phyloP scores from a whole-genome alignment of 2,329 filamentous ascomycete genomes.

The Pseudogymnoascus sp. region DNA sequence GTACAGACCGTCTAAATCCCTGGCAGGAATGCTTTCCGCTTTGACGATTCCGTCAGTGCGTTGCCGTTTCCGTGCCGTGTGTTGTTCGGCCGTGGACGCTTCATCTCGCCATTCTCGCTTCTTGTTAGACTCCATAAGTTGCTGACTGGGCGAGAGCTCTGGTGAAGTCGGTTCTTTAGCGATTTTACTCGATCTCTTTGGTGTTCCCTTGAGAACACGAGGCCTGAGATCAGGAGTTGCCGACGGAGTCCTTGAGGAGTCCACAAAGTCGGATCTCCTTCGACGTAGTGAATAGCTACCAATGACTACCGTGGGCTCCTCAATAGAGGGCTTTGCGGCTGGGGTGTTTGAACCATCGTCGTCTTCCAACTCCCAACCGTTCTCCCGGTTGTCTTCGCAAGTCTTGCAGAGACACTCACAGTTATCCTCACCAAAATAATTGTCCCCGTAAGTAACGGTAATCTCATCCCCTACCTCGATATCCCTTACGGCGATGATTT shows the following conservation, averaged over 20 bases:
- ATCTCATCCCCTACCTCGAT: slow-evolving; percentile 90
- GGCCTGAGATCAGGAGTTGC: slow-evolving; percentile 40
- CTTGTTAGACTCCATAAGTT: slow-evolving; percentile 13
- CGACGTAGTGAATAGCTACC: slow-evolving; percentile 47
- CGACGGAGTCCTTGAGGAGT: slow-evolving; percentile 48
- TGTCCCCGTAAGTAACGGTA: slow-evolving; percentile 90
- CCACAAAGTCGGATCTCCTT: slow-evolving; percentile 37
- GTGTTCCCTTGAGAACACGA: slow-evolving; percentile 21
- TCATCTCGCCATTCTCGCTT: slow-evolving; percentile 21
- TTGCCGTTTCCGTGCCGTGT: background rate
- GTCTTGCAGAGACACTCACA: slow-evolving; percentile 88
- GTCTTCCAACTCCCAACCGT: slow-evolving; percentile 67
- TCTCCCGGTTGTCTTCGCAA: slow-evolving; percentile 65
- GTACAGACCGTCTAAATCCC: background rate
- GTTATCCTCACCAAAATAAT: slow-evolving; percentile 92
- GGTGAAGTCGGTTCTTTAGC: slow-evolving; percentile 17
- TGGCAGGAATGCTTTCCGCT: slow-evolving; percentile 9
- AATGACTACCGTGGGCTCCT: slow-evolving; percentile 17
- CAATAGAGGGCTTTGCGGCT: slow-evolving; percentile 24
- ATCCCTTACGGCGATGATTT: slow-evolving; percentile 73
- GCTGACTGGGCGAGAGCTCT: slow-evolving; percentile 18
- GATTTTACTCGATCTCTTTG: slow-evolving; percentile 19
- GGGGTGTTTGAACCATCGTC: slow-evolving; percentile 25
- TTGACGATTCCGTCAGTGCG: background rate
- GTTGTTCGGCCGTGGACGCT: slow-evolving; percentile 9